These are phyloP conservation scores for Glaciozyma antarctica DNA, from an alignment of 768 basidiomycete genomes.

Conservation along the genomic window DNA sequence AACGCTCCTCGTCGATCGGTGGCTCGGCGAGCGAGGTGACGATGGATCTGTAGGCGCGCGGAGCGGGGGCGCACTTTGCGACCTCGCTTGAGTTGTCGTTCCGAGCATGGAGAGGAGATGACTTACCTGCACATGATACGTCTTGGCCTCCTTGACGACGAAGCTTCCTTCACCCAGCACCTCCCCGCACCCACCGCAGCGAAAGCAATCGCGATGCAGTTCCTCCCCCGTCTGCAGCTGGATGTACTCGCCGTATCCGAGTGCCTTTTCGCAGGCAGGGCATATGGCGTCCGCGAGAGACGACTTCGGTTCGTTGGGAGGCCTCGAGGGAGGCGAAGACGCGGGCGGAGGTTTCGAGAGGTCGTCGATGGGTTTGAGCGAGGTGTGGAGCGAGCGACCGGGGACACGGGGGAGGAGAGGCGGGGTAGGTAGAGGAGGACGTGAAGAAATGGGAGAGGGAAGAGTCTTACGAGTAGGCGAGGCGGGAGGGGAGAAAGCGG, in stretches of 20 bases:
- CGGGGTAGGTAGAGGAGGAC: not conserved
- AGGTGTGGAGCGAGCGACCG: not conserved
- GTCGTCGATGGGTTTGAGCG: not conserved
- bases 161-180: conserved; percentile 8
- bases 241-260: conserved; percentile 25
- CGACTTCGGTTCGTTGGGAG: not conserved
- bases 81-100: not conserved
- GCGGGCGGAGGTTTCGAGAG: not conserved
- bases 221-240: conserved; percentile 7
- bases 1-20: too few species aligned
- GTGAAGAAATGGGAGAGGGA: not conserved
- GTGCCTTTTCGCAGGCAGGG: not conserved
- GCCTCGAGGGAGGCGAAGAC: not conserved
- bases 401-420: not conserved
- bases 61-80: conserved; percentile 20
- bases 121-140: conserved; percentile 14
- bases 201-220: conserved; percentile 20
- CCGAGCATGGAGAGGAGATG: not conserved
- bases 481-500: not conserved
- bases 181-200: conserved; percentile 13
- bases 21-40: conserved; percentile 21
- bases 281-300: not conserved
- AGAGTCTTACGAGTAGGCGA: not conserved
- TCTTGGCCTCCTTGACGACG: conserved; percentile 8
- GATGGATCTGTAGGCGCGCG: conserved; percentile 9